Evolutionary conservation across 768 basidiomycete species (phyloP).

Genomic region (Kwoniella bestiolae): DNA sequence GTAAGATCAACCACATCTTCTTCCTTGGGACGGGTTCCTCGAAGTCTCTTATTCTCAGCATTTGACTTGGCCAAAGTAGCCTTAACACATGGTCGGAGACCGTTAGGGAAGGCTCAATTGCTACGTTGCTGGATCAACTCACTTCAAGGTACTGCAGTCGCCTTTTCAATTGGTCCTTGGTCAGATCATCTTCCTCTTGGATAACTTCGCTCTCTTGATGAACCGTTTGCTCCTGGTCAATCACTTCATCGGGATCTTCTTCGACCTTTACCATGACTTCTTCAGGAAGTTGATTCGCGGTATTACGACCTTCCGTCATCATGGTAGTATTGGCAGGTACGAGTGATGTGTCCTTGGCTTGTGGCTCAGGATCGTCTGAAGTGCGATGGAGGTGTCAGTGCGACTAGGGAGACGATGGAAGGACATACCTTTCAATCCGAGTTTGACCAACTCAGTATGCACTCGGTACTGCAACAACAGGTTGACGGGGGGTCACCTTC

Average conservation of each 20-base stretch:
- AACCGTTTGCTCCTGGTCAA: neutral
- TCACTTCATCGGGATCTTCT: no score
- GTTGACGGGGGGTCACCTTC: no score
- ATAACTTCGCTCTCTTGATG: neutral
- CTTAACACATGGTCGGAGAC: no score
- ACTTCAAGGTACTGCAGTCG: neutral
- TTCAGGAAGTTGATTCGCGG: no score
- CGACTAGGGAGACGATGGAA: no score
- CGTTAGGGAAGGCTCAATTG: neutral
- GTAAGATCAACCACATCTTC: neutral
- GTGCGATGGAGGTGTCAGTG: no score
- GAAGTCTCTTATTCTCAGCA: neutral
- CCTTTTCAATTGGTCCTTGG: neutral
- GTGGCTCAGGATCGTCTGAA: neutral
- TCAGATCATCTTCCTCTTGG: neutral
- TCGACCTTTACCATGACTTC: no score
- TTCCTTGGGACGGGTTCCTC: neutral
- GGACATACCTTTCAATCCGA: neutral
- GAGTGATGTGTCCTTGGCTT: neutral
- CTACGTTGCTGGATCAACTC: neutral
- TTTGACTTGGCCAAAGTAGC: neutral
- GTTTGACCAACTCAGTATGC: neutral
- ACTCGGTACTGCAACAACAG: neutral
- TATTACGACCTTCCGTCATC: no score
- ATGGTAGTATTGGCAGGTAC: no score